Base-by-base conservation (phyloP, 345 rosid genomes). In the Melastoma malabathricum region DNA sequence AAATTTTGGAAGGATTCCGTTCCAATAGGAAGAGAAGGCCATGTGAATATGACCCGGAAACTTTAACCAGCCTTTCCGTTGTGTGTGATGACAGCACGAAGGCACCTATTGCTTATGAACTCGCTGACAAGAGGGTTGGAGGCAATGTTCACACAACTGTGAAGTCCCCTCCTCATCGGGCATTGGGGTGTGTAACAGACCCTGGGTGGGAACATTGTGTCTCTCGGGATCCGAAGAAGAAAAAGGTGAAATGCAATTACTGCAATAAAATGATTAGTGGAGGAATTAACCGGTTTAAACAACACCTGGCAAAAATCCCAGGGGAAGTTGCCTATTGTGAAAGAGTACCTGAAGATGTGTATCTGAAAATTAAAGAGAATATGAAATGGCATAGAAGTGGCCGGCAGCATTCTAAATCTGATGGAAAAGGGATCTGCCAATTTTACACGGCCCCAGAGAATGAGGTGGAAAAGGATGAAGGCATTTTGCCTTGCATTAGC, bases 151-250 rank as follows among this genome's bases (percentile, higher is more conserved):
- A 46, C 47, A 23, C 52, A 44, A 63, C 44, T 48, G 51, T 64
- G 12, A 62, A 58, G 22, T 60, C 63, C 44, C 52, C 64, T 16
- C 76, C 73, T 47, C 67, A 62, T 47, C 71, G 80, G 18, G 67
- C 75, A 7, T 61, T 75, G 39, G 76, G 80, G 15, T 68, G 66
- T 65, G 69, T 65, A 29, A 10, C 9, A 39, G 80, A 75, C 48
- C 80, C 76, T 0, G 80, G 80, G 39, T 75, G 76, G 80, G 74
- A 71, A 47, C 74, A 71, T 17, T 68, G 80, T 54, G 67, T 71
- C 59, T 67, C 80, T 39, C 72, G 65, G 46, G 80, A 71, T 63
- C 65, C 44, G 17, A 71, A 59, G 72, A 75, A 75, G 69, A 75
- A 75, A 46, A 68, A 55, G 63, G 80, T 75, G 0, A 75, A 75